A percentile compares a stretch with the other conserved stretches of the same genome.
phyloP scores from a whole-genome alignment of 805 yeast genomes.

The Starmerella geochares region DNA sequence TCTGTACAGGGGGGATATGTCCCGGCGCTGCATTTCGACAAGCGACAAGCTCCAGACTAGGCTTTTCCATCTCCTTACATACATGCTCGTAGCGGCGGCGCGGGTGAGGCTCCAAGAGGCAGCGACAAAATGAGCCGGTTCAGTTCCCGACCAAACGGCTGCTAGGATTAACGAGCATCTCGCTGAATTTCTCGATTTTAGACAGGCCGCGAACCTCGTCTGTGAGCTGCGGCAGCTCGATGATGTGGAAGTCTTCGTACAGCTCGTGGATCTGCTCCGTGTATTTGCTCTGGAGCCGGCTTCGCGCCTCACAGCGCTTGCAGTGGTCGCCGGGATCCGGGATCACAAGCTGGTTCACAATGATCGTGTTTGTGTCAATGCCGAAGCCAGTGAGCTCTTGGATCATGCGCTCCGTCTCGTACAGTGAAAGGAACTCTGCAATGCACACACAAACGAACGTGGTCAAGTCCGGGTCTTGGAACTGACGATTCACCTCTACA shows the following conservation, averaged over 20 bases:
- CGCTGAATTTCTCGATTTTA: slow-evolving; percentile 72
- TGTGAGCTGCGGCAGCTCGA: slow-evolving; percentile 90
- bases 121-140: too few species aligned
- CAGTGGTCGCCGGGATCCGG: slow-evolving; percentile 66
- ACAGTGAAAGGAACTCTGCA: slow-evolving; percentile 87
- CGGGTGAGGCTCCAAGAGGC: too few species aligned
- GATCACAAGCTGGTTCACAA: slow-evolving; percentile 84
- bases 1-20: too few species aligned
- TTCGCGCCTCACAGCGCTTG: slow-evolving; percentile 81
- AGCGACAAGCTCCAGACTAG: too few species aligned
- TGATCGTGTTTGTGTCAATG: slow-evolving; percentile 93
- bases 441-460: slow-evolving; percentile 92
- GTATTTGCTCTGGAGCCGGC: slow-evolving; percentile 93
- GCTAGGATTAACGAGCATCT: slow-evolving; percentile 48
- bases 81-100: too few species aligned
- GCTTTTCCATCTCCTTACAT: too few species aligned
- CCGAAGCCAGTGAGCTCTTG: slow-evolving; percentile 91
- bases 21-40: too few species aligned
- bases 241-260: slow-evolving; percentile 93
- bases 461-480: slow-evolving; percentile 90
- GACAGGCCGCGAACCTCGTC: slow-evolving; percentile 90
- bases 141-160: not conserved
- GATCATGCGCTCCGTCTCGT: slow-evolving; percentile 95
- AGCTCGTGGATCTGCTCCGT: slow-evolving; percentile 90
- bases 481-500: slow-evolving; percentile 82